Base-by-base conservation (phyloP, 345 rosid genomes). In the Eucalyptus sideroxylon region DNA sequence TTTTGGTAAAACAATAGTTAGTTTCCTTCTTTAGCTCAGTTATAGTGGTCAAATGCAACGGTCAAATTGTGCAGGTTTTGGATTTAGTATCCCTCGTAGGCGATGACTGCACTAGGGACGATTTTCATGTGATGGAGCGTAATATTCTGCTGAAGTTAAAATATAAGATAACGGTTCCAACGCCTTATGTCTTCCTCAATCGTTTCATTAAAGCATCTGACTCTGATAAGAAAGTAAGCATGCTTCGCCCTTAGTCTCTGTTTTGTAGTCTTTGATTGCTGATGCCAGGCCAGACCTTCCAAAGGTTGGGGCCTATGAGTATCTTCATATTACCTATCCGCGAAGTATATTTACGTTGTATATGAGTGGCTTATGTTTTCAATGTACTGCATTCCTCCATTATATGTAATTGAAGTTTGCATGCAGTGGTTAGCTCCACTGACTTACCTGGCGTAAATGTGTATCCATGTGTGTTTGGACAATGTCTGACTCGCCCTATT, bases 241-340 rank as follows among this genome's bases (percentile, higher is more conserved):
- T 60, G 4, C 67, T 60, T 60, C 67, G 0, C 67, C 67, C 67
- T 60, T 0, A 24, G 0, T 60, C 67, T 27, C 0, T 60, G 3
- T 60, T 60, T 60, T 60, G 16, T 60, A 11, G 67, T 12, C 31
- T 11, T 0, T 60, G 67, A 60, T 60, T 12, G 31, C 31, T 11
- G 67, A 60, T 60, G 67, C 67, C 67, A 60, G 31, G 67, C 0
- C 67, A 60, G 67, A 60, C 31, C 31, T 24, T 60, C 67, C 67
- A 0, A 60, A 60, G 67, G 15, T 60, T 26, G 67, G 31, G 67
- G 14, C 67, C 16, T 60, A 1, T 11, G 16, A 26, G 67, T 26
- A 60, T 60, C 67, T 60, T 60, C 67, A 3, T 5, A 27, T 26
- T 6, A 60, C 67, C 31, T 12, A 26, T 60, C 1, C 31, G 2